phyloP scores from a whole-genome alignment of 208 protist species.

The Acanthamoeba polyphaga region DNA sequence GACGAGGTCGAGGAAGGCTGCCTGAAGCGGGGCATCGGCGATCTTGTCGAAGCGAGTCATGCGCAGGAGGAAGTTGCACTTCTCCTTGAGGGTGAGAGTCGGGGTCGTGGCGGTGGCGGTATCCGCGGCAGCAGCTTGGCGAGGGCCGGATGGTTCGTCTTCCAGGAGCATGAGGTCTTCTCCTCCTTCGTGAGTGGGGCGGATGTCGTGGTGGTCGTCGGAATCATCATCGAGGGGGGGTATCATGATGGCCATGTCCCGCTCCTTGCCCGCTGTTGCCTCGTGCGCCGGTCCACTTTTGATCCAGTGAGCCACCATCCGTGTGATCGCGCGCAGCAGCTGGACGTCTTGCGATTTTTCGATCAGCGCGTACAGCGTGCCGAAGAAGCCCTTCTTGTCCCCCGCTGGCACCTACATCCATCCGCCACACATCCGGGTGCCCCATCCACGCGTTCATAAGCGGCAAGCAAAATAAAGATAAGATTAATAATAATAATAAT shows the following conservation, averaged over 20 bases:
- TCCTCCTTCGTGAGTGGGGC: too few relatives aligned
- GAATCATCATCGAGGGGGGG: too few relatives aligned
- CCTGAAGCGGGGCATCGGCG: background rate
- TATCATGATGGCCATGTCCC: background rate
- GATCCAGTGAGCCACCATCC: slow-evolving; percentile 32
- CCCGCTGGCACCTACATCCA: background rate
- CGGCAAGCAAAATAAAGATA: too few relatives aligned
- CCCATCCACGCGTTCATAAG: too few relatives aligned
- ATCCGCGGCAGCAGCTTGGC: too few relatives aligned
- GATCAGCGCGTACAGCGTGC: slow-evolving; percentile 34
- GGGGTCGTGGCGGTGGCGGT: too few relatives aligned
- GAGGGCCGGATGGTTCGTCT: background rate
- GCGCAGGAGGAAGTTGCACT: slow-evolving; percentile 55
- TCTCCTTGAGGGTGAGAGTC: slow-evolving; percentile 48
- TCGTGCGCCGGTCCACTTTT: background rate
- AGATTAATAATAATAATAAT: too few relatives aligned
- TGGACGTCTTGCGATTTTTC: slow-evolving; percentile 10
- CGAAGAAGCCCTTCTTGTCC: slow-evolving; percentile 68
- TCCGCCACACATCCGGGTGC: too few relatives aligned
- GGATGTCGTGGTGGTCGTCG: too few relatives aligned
- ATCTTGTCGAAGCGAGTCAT: slow-evolving; percentile 70
- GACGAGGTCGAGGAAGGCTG: background rate
- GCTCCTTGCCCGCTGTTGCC: background rate
- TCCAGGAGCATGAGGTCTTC: background rate
- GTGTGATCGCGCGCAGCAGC: background rate